A percentile compares a stretch with the other conserved stretches of the same genome.
phyloP scores from a whole-genome alignment of 306 rosid species.

The Parietaria judaica region DNA sequence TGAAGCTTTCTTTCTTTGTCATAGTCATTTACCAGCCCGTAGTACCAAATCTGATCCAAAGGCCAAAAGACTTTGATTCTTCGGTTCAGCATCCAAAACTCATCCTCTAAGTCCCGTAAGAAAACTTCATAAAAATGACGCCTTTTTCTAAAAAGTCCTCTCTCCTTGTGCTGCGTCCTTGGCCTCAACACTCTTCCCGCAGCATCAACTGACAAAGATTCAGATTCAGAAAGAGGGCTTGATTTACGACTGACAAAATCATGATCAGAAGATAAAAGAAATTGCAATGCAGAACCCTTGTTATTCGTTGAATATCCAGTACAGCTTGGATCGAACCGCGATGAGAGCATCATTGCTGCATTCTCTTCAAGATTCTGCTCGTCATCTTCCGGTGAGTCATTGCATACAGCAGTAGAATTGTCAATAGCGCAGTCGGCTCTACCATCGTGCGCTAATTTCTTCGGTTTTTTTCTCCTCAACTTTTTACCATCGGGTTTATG shows the following conservation, averaged over 20 bases:
- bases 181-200: conserved; percentile 75
- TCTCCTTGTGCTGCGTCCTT: conserved; percentile 55
- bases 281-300: conserved; percentile 47
- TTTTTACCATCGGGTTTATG: conserved; percentile 53
- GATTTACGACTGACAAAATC: conserved; percentile 38
- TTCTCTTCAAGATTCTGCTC: conserved; percentile 97
- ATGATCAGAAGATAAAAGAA: conserved; percentile 39
- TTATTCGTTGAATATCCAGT: conserved; percentile 63
- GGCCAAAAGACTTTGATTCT: conserved; percentile 93
- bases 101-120: conserved; percentile 48
- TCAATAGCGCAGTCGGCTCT: conserved; percentile 27
- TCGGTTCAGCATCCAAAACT: conserved; percentile 61
- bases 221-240: conserved; percentile 50
- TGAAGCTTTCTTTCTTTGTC: conserved; percentile 51
- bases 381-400: conserved; percentile 52
- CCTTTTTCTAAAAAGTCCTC: conserved; percentile 56
- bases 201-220: conserved; percentile 61
- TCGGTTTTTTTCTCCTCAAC: conserved; percentile 41
- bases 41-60: conserved; percentile 91
- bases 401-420: conserved; percentile 33
- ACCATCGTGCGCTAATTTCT: conserved; percentile 30
- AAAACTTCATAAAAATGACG: conserved; percentile 86
- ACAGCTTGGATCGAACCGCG: conserved; percentile 95
- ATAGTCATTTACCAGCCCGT: conserved; percentile 65
- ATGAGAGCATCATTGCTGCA: conserved; percentile 95